Base-by-base conservation (phyloP, 2,329 filamentous ascomycete species). In the Fusarium pseudoanthophilum region DNA sequence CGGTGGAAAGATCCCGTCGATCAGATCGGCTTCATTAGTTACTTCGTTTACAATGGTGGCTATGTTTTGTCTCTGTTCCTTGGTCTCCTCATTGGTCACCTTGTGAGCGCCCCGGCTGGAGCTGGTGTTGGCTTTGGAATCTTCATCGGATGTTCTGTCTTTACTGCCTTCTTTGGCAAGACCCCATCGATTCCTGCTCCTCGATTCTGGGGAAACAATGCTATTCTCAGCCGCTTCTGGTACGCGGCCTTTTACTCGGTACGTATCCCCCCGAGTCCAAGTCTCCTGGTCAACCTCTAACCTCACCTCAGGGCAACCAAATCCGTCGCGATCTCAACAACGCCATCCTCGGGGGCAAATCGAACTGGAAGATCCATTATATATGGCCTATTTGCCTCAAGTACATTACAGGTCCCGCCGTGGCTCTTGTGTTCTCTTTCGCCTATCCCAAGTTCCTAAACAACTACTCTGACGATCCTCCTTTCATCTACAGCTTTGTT, bases 181-280 rank as follows among this genome's bases (percentile, higher is more conserved):
- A 82, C 78, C 1, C 86, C 87, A 0, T 73, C 79, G 16, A 62
- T 78, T 21, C 69, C 72, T 32, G 84, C 84, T 8, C 80, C 86
- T 0, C 73, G 80, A 1, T 84, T 87, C 75, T 88, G 84, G 81
- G 80, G 80, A 0, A 73, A 72, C 1, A 85, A 82, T 36, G n/a
- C 67, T 1, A 70, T 84, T 16, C 52, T 83, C 1, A 79, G 79
- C 48, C 82, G 81, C 10, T 84, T 88, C 60, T 89, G 86, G 85
- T 89, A 84, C 58, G 73, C 87, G 40, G 78, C 79, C 0, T 87
- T 87, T 63, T 89, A 89, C 77, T 88, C 87, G 6, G 87, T 87
- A 82, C 79, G 85, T 75, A 40, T 18, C 18, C 5, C 6, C 11
- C 24, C 7, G 11, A 3, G 1, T 1, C 1, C 15, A 3, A 15